These are phyloP conservation scores for Fusarium sp. DNA, from an alignment of 2,329 filamentous ascomycete species.

Conservation along the genomic window DNA sequence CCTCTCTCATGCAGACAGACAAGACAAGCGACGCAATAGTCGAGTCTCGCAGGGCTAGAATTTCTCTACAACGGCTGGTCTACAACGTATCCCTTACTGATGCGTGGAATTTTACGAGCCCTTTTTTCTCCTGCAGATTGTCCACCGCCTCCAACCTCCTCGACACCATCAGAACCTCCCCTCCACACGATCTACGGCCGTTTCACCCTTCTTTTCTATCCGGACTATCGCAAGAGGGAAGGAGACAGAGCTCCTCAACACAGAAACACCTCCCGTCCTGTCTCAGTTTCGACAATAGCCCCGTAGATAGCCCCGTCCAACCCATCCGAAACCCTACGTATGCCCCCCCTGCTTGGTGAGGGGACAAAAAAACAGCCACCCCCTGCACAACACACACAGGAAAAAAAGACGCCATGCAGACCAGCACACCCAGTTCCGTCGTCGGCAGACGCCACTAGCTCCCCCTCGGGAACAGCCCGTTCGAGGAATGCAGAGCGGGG, in stretches of 20 bases:
- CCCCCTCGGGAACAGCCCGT: conserved; percentile 41
- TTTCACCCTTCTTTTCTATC: conserved; percentile 27
- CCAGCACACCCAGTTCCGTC: conserved; percentile 9
- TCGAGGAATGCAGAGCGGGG: conserved; percentile 37
- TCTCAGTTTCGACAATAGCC: conserved; percentile 31
- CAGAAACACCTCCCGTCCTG: conserved; percentile 17
- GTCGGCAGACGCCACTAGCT: conserved; percentile 40
- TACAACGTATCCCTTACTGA: conserved; percentile 18
- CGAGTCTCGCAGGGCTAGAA: neutral
- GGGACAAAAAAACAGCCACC: conserved; percentile 2
- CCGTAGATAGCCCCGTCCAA: neutral
- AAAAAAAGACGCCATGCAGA: neutral
- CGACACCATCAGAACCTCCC: neutral
- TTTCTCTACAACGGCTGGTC: neutral
- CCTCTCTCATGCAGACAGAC: neutral
- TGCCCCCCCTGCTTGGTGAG: neutral
- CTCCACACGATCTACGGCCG: conserved; percentile 20
- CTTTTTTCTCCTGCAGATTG: neutral
- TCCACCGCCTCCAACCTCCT: conserved; percentile 19
- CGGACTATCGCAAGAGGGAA: neutral
- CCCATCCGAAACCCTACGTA: neutral
- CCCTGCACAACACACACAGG: conserved; percentile 34
- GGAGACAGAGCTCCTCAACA: neutral
- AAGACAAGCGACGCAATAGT: neutral
- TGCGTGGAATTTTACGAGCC: conserved; percentile 9